Conservation (phyloP, 805 yeast species). For the Vanderwaltozyma verrucispora region DNA sequence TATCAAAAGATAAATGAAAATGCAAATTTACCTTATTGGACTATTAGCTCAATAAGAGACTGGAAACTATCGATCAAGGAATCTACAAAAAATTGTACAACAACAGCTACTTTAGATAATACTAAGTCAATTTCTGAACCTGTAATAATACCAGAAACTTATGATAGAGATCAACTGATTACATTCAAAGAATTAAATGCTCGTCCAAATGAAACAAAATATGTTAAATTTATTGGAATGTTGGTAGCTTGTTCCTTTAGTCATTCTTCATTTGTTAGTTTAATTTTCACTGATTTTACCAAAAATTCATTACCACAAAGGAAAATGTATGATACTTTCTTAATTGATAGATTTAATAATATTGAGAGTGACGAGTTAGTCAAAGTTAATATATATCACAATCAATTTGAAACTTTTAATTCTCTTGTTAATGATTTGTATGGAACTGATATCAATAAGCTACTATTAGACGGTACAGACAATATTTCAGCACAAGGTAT, state of each 20-base stretch:
- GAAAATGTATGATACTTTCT: constrained; percentile 16
- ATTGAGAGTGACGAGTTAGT: constrained; percentile 12
- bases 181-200: constrained; percentile 10
- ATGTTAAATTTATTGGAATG: constrained; percentile 11
- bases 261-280: constrained; percentile 4
- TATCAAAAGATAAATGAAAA: neutral
- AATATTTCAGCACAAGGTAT: constrained; percentile 21
- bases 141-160: too few species aligned
- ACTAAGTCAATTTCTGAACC: too few species aligned
- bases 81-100: too few species aligned
- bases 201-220: constrained; percentile 4
- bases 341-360: constrained; percentile 12
- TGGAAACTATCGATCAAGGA: neutral
- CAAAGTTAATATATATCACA: constrained; percentile 13
- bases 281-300: constrained; percentile 25
- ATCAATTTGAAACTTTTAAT: constrained; percentile 10
- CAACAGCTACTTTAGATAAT: too few species aligned
- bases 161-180: constrained; percentile 5
- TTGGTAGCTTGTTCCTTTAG: constrained; percentile 15
- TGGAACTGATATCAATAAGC: constrained; percentile 3
- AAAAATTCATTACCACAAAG: constrained; percentile 10
- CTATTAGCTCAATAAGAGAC: neutral
- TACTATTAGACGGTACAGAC: constrained; percentile 5
- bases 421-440: constrained; percentile 4
- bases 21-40: neutral